Percentiles rank a stretch among this genome's conserved stretches.
phyloP scores from a whole-genome alignment of 805 yeast species.

The Yarrowia hollandica region DNA sequence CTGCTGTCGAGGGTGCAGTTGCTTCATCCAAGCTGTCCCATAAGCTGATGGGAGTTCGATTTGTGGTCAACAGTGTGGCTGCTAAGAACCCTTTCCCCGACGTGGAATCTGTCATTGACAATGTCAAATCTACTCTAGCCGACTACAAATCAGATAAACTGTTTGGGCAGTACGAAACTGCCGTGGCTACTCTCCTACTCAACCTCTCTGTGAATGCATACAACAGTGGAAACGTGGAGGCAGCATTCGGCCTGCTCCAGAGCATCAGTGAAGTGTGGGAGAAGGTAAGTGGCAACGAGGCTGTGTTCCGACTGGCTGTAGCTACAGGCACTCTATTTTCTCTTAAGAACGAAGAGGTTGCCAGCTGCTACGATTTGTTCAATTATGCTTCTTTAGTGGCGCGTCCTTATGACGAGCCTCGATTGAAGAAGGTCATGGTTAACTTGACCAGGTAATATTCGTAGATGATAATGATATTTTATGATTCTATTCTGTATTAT shows the following conservation, averaged over 20 bases:
- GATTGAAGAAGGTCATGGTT: constrained; percentile 16
- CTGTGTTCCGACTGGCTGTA: constrained; percentile 63
- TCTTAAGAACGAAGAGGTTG: constrained; percentile 30
- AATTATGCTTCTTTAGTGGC: neutral
- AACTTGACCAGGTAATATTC: neutral
- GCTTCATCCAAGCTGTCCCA: constrained; percentile 42
- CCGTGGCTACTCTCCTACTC: constrained; percentile 52
- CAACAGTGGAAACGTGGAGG: constrained; percentile 39
- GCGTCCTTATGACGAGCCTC: neutral
- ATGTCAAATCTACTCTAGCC: constrained; percentile 35
- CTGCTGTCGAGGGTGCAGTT: constrained; percentile 37
- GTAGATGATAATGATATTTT: neutral
- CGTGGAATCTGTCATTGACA: constrained; percentile 16
- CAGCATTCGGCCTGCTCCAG: constrained; percentile 37
- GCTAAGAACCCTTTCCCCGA: constrained; percentile 33
- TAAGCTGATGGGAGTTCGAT: constrained; percentile 58
- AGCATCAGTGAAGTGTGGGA: constrained; percentile 41
- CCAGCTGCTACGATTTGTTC: constrained; percentile 4
- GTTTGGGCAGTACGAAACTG: constrained; percentile 32
- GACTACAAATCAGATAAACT: constrained; percentile 29
- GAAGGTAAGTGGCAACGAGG: constrained; percentile 53
- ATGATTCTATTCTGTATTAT: too few relatives aligned
- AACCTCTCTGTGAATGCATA: constrained; percentile 46
- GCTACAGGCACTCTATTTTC: constrained; percentile 61
- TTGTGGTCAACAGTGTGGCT: constrained; percentile 49